Evolutionary conservation across 1,284 basidiomycete genomes (phyloP).

Genomic region (Quambalaria eucalypti): DNA sequence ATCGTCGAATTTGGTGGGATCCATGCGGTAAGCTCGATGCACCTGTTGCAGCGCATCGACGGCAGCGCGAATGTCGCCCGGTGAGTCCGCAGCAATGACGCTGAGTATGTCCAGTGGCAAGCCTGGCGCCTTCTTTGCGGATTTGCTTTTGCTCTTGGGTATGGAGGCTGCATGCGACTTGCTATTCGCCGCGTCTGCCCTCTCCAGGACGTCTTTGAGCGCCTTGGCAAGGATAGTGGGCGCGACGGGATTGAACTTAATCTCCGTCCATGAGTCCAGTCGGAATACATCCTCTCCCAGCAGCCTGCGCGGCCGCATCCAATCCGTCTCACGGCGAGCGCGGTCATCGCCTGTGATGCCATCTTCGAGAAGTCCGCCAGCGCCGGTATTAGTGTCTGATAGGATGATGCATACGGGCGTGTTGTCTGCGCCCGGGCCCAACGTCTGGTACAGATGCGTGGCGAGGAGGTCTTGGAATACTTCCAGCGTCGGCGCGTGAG

Average conservation of each 20-base stretch:
- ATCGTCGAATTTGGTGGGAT: background rate
- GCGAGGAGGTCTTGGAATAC: constrained; percentile 66
- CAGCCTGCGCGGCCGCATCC: constrained; percentile 61
- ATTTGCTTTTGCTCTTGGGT: constrained; percentile 53
- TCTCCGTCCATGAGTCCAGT: constrained; percentile 62
- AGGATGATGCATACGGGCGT: constrained; percentile 71
- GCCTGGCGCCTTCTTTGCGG: background rate
- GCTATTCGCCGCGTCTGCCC: constrained; percentile 9
- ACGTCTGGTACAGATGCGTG: constrained; percentile 11
- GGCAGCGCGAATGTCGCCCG: constrained; percentile 84
- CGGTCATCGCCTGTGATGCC: constrained; percentile 53
- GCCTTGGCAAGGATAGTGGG: constrained; percentile 73
- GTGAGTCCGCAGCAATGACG: constrained; percentile 64
- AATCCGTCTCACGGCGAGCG: constrained; percentile 49
- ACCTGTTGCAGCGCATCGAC: constrained; percentile 70
- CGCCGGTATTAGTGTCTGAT: constrained; percentile 58
- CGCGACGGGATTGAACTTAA: constrained; percentile 79
- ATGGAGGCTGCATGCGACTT: too few species aligned
- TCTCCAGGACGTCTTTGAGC: constrained; percentile 51
- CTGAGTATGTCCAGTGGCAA: constrained; percentile 56
- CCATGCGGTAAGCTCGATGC: background rate
- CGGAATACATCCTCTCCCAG: constrained; percentile 58
- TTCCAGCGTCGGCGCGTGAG: constrained; percentile 56
- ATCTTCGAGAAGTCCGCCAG: constrained; percentile 49
- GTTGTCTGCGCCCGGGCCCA: constrained; percentile 8